These are phyloP conservation scores for Xylaria acuta DNA, from an alignment of 495 filamentous ascomycete species.

Conservation along the genomic window DNA sequence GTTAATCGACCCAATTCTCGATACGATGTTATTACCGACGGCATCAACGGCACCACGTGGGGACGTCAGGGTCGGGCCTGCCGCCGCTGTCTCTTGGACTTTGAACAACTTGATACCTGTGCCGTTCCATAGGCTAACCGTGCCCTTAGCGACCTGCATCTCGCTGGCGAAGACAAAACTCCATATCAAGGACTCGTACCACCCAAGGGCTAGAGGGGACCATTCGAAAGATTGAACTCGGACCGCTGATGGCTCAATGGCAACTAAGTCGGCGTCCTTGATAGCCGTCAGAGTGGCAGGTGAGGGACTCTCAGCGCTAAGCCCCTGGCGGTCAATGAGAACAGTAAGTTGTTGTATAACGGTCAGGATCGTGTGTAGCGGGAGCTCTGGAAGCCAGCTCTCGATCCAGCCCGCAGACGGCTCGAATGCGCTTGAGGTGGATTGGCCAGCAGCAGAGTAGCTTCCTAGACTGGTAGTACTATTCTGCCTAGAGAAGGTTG, in stretches of 20 bases:
- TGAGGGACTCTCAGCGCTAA: constrained; percentile 43
- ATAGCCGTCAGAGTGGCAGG: constrained; percentile 47
- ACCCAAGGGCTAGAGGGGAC: constrained; percentile 89
- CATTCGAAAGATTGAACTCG: constrained; percentile 93
- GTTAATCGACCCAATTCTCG: constrained; percentile 81
- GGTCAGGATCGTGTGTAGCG: constrained; percentile 87
- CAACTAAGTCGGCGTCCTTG: constrained; percentile 52
- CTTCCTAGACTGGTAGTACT: constrained; percentile 84
- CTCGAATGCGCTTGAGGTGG: constrained; percentile 67
- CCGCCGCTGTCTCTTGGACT: constrained; percentile 81
- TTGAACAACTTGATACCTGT: constrained; percentile 87
- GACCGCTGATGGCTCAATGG: constrained; percentile 76
- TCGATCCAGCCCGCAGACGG: constrained; percentile 87
- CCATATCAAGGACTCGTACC: constrained; percentile 96
- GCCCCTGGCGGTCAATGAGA: constrained; percentile 50
- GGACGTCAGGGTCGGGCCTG: constrained; percentile 79
- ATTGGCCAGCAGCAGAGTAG: constrained; percentile 61
- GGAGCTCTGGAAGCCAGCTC: constrained; percentile 89
- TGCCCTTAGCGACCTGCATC: constrained; percentile 85
- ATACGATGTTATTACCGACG: constrained; percentile 89
- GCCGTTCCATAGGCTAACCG: constrained; percentile 94
- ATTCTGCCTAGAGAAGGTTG: constrained; percentile 87
- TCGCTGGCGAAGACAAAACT: constrained; percentile 92
- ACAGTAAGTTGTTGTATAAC: constrained; percentile 69
- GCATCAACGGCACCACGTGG: constrained; percentile 95